Base-by-base conservation (phyloP, 2,329 filamentous ascomycete species). In the Cercospora zeina region DNA sequence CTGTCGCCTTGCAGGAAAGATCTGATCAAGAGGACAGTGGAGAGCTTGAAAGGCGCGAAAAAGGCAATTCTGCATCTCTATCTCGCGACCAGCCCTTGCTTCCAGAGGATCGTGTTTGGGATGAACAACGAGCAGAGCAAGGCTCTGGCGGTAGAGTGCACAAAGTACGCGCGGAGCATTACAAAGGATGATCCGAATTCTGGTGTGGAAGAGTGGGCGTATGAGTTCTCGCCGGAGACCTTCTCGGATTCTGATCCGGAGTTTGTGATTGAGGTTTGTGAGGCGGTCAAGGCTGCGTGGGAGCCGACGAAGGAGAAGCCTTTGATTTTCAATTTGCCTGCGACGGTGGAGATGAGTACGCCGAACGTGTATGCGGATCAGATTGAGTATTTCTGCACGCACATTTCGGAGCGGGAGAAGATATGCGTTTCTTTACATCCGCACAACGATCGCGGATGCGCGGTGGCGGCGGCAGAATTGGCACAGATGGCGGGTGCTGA, bases 401-500 rank as follows among this genome's bases (percentile, higher is more conserved):
- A 93, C 74, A 92, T 97, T 73, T 83, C 84, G 0, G 89, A 96
- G 76, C 83, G 93, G 57, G 89, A 96, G 72, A 95, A 92, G 79
- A 84, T 96, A 55, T 90, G 88, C 71, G 89, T 97, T 13, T 96
- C 90, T 64, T 83, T 97, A 58, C 95, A 97, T 76, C 90, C 91
- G 8, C 93, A 99, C 79, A 97, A 97, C 74, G 95, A 97, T 76
- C 85, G 95, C 65, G 93, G 93, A 21, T 96, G 90, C 70, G 92
- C 91, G 3, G 87, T 95, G 14, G 93, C 93, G 0, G 93, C 93
- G 0, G 90, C 93, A 9, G 93, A 97, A 75, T 78, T 97, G 71
- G 93, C 89, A 6, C 93, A 97, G 77, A 97, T 97, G 93, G 95
- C 93, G 16, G 95, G 93, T 58, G 95, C 92, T 36, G 91, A 97